Evolutionary conservation across 2,329 filamentous ascomycete species (phyloP).

Genomic region (Tolypocladium inflatum): DNA sequence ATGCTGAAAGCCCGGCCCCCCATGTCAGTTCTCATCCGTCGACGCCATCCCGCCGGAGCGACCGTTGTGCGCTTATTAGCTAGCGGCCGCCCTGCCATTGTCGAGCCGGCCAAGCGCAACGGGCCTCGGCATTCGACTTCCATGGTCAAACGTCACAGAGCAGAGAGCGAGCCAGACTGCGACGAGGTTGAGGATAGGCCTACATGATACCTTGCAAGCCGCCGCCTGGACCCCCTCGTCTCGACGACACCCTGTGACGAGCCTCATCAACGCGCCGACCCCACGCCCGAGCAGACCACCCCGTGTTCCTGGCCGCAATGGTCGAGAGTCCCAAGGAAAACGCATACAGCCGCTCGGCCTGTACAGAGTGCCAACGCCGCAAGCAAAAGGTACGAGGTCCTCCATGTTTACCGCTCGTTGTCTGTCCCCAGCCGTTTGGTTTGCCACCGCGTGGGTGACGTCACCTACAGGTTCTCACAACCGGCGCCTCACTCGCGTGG

Average conservation of each 20-base stretch:
- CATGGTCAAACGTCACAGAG: neutral
- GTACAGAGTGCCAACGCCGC: slow-evolving; percentile 31
- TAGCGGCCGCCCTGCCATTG: neutral
- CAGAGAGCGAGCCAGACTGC: neutral
- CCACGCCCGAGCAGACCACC: neutral
- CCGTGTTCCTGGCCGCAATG: slow-evolving; percentile 4
- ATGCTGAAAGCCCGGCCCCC: neutral
- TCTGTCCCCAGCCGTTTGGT: neutral
- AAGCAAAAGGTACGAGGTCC: slow-evolving; percentile 24
- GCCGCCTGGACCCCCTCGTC: neutral
- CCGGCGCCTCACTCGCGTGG: neutral
- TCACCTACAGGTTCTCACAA: neutral
- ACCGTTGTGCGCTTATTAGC: neutral
- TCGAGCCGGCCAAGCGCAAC: neutral
- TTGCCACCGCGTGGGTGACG: neutral
- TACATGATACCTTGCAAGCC: neutral
- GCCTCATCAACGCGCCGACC: neutral
- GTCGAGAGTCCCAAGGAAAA: slow-evolving; percentile 5
- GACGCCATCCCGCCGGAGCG: neutral
- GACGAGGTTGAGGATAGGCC: neutral
- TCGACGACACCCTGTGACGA: neutral
- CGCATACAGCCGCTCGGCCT: slow-evolving; percentile 22
- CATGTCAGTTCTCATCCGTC: neutral
- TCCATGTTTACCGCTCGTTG: neutral
- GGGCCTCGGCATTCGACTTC: neutral